Percentiles rank a stretch among this genome's conserved stretches.
Conservation (phyloP, 1,139 yeast species). For the Yamadazyma conglobata region DNA sequence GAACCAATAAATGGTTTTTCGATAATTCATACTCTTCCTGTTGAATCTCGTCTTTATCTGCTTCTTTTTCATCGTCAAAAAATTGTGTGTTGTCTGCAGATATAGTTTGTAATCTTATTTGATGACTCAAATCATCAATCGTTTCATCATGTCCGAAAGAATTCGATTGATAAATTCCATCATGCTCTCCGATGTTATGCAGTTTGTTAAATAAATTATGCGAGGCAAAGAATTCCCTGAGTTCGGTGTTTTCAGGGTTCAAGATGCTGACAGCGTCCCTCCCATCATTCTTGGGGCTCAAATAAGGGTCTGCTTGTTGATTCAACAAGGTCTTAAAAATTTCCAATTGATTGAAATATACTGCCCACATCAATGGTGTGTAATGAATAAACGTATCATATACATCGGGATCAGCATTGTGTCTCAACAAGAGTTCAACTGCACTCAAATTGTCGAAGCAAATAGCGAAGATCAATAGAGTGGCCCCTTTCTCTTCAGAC, state of each 20-base stretch:
- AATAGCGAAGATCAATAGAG: conserved; percentile 51
- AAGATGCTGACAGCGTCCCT: conserved; percentile 34
- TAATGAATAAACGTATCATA: conserved; percentile 30
- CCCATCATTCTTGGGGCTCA: conserved; percentile 28
- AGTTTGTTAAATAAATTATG: conserved; percentile 38
- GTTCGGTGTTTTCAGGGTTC: conserved; percentile 27
- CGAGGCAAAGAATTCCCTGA: conserved; percentile 36
- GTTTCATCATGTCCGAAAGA: conserved; percentile 28
- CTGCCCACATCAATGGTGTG: conserved; percentile 52
- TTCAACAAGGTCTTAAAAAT: conserved; percentile 33
- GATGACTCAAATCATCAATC: conserved; percentile 38
- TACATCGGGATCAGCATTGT: conserved; percentile 38
- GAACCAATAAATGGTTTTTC: conserved; percentile 26
- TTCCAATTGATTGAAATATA: conserved; percentile 35
- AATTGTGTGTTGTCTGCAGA: conserved; percentile 19
- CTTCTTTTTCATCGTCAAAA: conserved; percentile 21
- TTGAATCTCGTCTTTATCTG: conserved; percentile 22
- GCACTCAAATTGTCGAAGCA: conserved; percentile 45
- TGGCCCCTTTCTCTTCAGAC: conserved; percentile 39
- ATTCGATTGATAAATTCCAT: conserved; percentile 16
- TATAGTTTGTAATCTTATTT: conserved; percentile 52
- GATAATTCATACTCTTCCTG: conserved; percentile 30
- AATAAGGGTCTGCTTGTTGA: conserved; percentile 41
- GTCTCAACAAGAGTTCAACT: conserved; percentile 41
- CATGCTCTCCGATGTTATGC: conserved; percentile 10